Evolutionary conservation across 2,329 filamentous ascomycete species (phyloP), one percentile per base, ranked within the genome.

Genomic region (Aspergillus sp.): DNA sequence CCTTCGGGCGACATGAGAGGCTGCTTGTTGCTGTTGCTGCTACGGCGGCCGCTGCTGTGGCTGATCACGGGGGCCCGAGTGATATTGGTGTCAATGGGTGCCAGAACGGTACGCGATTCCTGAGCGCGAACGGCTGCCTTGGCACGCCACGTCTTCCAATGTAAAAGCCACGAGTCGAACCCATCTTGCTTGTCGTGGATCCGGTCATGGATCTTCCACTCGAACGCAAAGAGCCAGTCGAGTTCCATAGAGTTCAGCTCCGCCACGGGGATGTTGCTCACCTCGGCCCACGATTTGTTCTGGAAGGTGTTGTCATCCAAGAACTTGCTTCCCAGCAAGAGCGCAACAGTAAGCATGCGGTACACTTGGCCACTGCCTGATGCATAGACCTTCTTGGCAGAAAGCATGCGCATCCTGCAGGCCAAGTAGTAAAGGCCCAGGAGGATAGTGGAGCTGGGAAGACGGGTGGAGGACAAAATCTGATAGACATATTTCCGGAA

Each of bases 281-380:
- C 90, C 64, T 96, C 90, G 4, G 90, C 88, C 90, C 90, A 96
- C 1, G 90, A 95, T 47, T 88, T 86, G 73, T 95, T 96, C 77
- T 95, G 90, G 71, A 96, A 96, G 5, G 90, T 96, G 72, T 95
- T 95, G 76, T 95, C 90, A 62, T 96, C 90, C 56, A 95, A 76
- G 62, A 95, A 96, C 74, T 96, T 96, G 81, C 89, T 95, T 51
- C 89, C 90, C 46, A 96, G 77, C 45, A 96, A 79, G 49, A 96
- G 74, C 6, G 86, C 83, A 33, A 91, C 86, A 5, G 90, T 95
- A 54, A 95, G 78, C 74, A 94, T 85, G 51, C 89, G 86, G 78
- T 91, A 95, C 47, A 94, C 80, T 64, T 93, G 84, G 39, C 85
- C 85, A 47, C 75, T 80, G 37, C 74, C 74, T 44, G 75, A 69